Evolutionary conservation across 257 asterid species (phyloP).

Genomic region (Fraxinus anomala): DNA sequence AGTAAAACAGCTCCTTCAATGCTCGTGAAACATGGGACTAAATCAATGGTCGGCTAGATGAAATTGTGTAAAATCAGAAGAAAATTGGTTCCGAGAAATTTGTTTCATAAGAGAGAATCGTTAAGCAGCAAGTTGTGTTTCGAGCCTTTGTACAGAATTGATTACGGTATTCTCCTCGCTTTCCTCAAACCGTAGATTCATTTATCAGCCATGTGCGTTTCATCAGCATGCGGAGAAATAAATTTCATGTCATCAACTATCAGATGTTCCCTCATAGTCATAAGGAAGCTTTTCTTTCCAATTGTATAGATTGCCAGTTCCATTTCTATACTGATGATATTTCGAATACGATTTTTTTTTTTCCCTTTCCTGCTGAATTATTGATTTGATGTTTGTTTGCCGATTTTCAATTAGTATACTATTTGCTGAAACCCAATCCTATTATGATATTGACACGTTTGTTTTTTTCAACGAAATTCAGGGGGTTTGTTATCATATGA

Average conservation of each 20-base stretch:
- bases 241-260: not conserved
- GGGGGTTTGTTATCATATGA: no score
- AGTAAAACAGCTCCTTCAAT: slow-evolving; percentile 50
- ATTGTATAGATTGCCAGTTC: not conserved
- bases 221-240: not conserved
- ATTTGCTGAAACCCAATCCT: no score
- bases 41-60: not conserved
- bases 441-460: no score
- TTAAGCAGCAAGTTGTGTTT: not conserved
- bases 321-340: not conserved
- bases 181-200: not conserved
- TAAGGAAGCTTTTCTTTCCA: not conserved
- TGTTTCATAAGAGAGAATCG: not conserved
- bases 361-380: not conserved
- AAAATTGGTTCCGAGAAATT: not conserved
- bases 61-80: not conserved
- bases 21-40: slow-evolving; percentile 37
- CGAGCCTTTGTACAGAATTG: not conserved
- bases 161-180: not conserved
- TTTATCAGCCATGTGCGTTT: not conserved
- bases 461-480: no score
- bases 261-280: not conserved
- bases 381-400: no score
- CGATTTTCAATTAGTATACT: no score
- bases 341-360: not conserved